Evolutionary conservation across 768 basidiomycete genomes (phyloP).

Genomic region (Austroboletus eburneus): DNA sequence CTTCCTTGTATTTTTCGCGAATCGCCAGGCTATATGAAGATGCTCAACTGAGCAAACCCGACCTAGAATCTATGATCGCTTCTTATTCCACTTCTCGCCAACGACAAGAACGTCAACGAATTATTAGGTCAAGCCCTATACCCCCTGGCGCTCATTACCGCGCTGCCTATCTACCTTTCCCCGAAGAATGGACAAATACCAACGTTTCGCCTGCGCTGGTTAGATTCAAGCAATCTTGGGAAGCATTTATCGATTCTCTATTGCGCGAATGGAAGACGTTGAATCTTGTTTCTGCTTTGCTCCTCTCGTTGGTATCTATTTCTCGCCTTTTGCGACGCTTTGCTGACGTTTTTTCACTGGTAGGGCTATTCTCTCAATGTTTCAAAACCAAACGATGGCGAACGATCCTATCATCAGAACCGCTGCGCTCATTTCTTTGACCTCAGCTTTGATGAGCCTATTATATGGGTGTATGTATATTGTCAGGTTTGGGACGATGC

Average conservation of each 20-base stretch:
- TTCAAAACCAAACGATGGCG: constrained; percentile 51
- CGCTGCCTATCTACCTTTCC: constrained; percentile 37
- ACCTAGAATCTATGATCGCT: constrained; percentile 52
- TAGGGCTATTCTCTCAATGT: constrained; percentile 67
- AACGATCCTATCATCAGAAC: constrained; percentile 61
- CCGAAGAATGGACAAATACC: constrained; percentile 48
- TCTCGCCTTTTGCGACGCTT: background rate
- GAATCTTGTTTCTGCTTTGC: constrained; percentile 68
- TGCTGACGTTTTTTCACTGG: background rate
- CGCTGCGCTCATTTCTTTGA: constrained; percentile 57
- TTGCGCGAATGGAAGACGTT: constrained; percentile 72
- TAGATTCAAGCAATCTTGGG: constrained; percentile 66
- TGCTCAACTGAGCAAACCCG: constrained; percentile 71
- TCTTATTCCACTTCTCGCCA: constrained; percentile 25
- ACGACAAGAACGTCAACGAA: constrained; percentile 12
- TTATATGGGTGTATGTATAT: constrained; percentile 74
- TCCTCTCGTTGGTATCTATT: constrained; percentile 39
- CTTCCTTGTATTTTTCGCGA: constrained; percentile 74
- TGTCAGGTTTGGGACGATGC: constrained; percentile 67
- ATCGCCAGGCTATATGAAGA: constrained; percentile 75
- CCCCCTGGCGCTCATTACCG: constrained; percentile 25
- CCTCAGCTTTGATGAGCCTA: constrained; percentile 66
- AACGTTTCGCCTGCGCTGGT: constrained; percentile 60
- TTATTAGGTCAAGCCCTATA: constrained; percentile 23
- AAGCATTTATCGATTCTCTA: constrained; percentile 66